phyloP scores from a whole-genome alignment of 2,329 filamentous ascomycete species.

The Aspergillus carbonarius region DNA sequence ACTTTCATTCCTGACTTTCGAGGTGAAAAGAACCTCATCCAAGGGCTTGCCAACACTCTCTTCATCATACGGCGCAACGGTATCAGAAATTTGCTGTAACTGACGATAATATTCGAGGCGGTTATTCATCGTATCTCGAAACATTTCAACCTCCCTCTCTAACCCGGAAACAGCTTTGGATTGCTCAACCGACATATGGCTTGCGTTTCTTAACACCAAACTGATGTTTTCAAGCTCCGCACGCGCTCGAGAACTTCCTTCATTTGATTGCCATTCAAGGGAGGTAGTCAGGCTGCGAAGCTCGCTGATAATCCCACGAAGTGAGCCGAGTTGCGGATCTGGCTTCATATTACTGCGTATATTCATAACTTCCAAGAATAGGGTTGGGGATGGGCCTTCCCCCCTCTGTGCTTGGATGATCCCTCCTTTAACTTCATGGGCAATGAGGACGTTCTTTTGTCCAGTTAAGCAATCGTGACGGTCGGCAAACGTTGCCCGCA shows the following conservation, averaged over 20 bases:
- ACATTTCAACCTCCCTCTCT: slow-evolving; percentile 69
- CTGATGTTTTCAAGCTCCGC: slow-evolving; percentile 67
- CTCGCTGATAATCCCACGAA: slow-evolving; percentile 69
- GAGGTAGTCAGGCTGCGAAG: slow-evolving; percentile 63
- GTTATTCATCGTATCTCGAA: slow-evolving; percentile 76
- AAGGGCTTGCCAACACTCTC: slow-evolving; percentile 56
- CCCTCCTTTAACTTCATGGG: slow-evolving; percentile 68
- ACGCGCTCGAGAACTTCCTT: slow-evolving; percentile 55
- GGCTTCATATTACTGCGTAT: slow-evolving; percentile 47
- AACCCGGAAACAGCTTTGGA: slow-evolving; percentile 52
- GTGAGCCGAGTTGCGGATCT: slow-evolving; percentile 56
- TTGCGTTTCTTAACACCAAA: slow-evolving; percentile 61
- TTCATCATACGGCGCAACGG: slow-evolving; percentile 72
- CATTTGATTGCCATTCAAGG: slow-evolving; percentile 58
- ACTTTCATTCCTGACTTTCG: slow-evolving; percentile 50
- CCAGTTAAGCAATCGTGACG: slow-evolving; percentile 75
- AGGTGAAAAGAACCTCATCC: slow-evolving; percentile 49
- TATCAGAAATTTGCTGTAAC: slow-evolving; percentile 86
- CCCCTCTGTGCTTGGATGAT: slow-evolving; percentile 60
- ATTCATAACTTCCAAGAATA: slow-evolving; percentile 53
- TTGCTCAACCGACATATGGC: slow-evolving; percentile 53
- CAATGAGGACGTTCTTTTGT: slow-evolving; percentile 70
- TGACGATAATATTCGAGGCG: slow-evolving; percentile 89
- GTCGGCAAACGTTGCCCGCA: slow-evolving; percentile 75
- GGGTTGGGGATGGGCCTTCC: slow-evolving; percentile 69